A percentile compares a stretch with the other conserved stretches of the same genome.
phyloP scores from a whole-genome alignment of 2,329 filamentous ascomycete genomes.

The Thielaviopsis populi region DNA sequence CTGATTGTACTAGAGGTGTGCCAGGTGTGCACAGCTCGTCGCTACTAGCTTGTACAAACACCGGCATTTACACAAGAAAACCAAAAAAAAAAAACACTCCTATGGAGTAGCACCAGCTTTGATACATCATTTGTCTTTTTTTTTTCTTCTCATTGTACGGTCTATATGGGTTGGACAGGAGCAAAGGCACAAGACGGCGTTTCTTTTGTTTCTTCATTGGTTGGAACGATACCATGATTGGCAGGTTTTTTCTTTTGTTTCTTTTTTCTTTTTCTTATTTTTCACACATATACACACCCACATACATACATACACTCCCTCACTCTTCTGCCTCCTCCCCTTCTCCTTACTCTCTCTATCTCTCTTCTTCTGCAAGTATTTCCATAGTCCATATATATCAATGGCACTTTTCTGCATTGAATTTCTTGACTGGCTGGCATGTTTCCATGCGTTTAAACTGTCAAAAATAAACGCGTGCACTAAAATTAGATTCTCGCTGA shows the following conservation, averaged over 20 bases:
- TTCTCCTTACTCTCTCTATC: neutral
- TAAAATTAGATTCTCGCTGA: neutral
- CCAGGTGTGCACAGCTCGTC: neutral
- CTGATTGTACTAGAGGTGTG: neutral
- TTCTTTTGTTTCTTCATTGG: neutral
- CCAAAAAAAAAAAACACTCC: slow-evolving; percentile 1
- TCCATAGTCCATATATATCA: neutral
- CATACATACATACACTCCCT: neutral
- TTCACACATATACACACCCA: neutral
- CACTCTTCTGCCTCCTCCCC: neutral
- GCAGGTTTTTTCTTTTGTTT: neutral
- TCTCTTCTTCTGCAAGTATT: neutral
- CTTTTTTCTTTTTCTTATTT: neutral
- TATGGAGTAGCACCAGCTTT: neutral
- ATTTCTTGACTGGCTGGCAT: too few species aligned
- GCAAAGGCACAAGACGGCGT: neutral
- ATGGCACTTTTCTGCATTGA: neutral
- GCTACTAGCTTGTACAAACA: neutral
- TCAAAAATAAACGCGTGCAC: neutral
- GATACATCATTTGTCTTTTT: neutral
- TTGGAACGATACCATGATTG: neutral
- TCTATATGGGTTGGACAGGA: neutral
- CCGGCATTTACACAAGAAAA: neutral
- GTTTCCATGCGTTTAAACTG: neutral
- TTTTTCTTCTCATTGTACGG: neutral